Evolutionary conservation across 164 flowering plant species (phyloP), one percentile per base, ranked within the genome.

Genomic region (Buxus sempervirens): DNA sequence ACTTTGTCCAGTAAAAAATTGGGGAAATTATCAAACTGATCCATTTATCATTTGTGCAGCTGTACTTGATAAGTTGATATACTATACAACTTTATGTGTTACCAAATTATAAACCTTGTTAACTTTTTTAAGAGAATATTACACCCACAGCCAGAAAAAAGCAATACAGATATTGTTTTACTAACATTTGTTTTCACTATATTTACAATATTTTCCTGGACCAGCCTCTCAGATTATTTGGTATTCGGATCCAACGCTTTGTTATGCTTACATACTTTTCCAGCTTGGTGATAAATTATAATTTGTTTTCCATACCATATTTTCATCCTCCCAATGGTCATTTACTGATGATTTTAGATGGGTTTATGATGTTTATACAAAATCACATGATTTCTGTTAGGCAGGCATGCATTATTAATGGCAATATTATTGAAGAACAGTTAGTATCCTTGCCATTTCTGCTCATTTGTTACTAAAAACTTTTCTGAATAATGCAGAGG

Each of bases 401-500:
- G 18, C 48, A 45, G 5, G 12, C 18, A 45, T 15, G 10, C 18
- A 10, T 45, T 45, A 15, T 45, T 15, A 4, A 10, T 45, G 18
- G 8, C 12, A 10, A 45, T 45, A 45, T 10, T 45, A 10, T 45
- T 15, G 51, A 45, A 45, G 16, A 45, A 45, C 1, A 45, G 51
- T 45, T 63, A 60, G 21, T 13, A 8, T 53, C 26, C 27, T 26
- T 22, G 27, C 38, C 12, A 5, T 28, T 66, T 23, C 54, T 16
- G 1, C 41, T 28, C 36, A 53, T 27, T 54, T 38, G 42, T 53
- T 23, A 56, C n/a, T n/a, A n/a, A n/a, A n/a, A n/a, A n/a, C n/a
- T 36, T 45, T 72, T 74, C 72, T 61, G 5, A 20, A 64, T 55
- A 32, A 28, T 79, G 85, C 96, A 96, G 99, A 83, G 14, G 70